Conservation (phyloP, 2,329 filamentous ascomycete species). For the Blastomyces gilchristii region DNA sequence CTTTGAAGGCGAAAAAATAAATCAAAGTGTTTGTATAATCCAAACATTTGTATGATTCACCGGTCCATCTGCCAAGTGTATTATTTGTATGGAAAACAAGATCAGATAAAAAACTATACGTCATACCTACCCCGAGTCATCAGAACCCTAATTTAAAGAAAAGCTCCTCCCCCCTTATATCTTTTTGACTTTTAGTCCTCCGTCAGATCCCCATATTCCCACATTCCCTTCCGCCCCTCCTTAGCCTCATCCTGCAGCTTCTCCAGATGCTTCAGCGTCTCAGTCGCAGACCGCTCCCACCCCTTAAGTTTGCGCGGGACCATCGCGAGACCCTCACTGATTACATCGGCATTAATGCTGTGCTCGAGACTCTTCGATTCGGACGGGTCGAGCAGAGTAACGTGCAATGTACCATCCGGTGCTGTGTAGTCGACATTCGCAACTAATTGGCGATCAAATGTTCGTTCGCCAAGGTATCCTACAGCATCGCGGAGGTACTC, state of each 20-base stretch:
- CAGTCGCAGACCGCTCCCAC: conserved; percentile 71
- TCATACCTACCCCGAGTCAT: neutral
- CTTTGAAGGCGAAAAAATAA: no score
- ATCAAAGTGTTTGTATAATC: no score
- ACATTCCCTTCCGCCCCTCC: conserved; percentile 72
- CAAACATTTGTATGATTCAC: no score
- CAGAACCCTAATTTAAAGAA: neutral
- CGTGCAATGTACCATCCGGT: conserved; percentile 70
- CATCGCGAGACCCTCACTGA: conserved; percentile 77
- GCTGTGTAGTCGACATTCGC: conserved; percentile 81
- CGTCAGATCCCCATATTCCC: conserved; percentile 96
- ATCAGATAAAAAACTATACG: no score
- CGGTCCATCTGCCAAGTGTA: no score
- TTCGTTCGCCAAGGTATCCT: conserved; percentile 62
- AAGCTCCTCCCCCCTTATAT: neutral
- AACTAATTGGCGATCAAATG: conserved; percentile 66
- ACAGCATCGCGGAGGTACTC: conserved; percentile 80
- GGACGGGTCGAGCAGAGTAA: conserved; percentile 78
- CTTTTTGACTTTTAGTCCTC: conserved; percentile 53
- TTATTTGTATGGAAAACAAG: no score
- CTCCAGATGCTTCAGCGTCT: conserved; percentile 61
- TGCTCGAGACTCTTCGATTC: conserved; percentile 53
- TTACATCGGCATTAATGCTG: conserved; percentile 81
- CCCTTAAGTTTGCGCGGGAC: conserved; percentile 82
- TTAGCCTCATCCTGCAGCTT: conserved; percentile 71